Conservation (phyloP, 2,329 filamentous ascomycete species). For the Cladosporium sp. region DNA sequence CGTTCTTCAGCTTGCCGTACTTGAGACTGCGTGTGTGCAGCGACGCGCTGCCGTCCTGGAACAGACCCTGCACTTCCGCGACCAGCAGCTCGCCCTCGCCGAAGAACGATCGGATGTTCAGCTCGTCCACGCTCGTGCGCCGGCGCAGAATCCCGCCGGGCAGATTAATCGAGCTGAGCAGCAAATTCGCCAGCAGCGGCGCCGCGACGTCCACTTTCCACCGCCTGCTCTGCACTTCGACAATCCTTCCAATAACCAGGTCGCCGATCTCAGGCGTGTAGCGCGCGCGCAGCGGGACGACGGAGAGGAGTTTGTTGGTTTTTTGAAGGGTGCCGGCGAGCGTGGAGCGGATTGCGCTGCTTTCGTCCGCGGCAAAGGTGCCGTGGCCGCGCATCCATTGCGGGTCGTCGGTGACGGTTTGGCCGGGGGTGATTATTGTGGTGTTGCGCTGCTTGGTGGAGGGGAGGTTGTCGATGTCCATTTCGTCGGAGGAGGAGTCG, state of each 20-base stretch:
- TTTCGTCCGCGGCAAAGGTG: constrained; percentile 69
- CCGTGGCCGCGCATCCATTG: constrained; percentile 99
- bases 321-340: constrained; percentile 87
- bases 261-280: constrained; percentile 97
- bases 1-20: constrained; percentile 94
- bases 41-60: constrained; percentile 79
- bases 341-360: constrained; percentile 77
- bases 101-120: constrained; percentile 97
- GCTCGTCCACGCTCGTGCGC: constrained; percentile 90
- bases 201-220: constrained; percentile 96
- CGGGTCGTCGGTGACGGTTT: constrained; percentile 83
- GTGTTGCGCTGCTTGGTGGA: constrained; percentile 37
- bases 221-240: constrained; percentile 87
- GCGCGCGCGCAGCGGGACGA: constrained; percentile 83
- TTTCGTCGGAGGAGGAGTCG: constrained; percentile 26
- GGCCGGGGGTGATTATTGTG: constrained; percentile 81
- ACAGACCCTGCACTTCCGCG: constrained; percentile 89
- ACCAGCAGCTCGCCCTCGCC: constrained; percentile 91
- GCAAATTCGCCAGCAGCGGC: constrained; percentile 79
- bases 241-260: constrained; percentile 87
- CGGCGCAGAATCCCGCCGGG: constrained; percentile 90
- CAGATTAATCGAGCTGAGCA: constrained; percentile 87
- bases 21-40: constrained; percentile 88
- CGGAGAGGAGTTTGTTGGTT: constrained; percentile 94
- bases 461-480: constrained; percentile 52